A percentile compares a stretch with the other conserved stretches of the same genome.
Conservation (phyloP, 2,329 filamentous ascomycete genomes). For the Trichoderma asperellum region DNA sequence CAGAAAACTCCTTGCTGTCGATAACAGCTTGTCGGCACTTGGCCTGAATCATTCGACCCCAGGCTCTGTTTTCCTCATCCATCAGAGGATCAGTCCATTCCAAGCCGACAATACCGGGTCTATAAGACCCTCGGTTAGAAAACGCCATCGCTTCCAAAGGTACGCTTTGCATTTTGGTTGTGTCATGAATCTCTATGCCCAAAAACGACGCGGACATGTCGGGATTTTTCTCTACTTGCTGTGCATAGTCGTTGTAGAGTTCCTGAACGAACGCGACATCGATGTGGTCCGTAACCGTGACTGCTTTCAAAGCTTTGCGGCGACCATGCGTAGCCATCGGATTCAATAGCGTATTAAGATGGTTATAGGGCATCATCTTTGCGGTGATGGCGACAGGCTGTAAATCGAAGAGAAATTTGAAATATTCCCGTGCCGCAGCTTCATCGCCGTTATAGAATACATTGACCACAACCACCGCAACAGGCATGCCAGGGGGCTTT, state of each 20-base stretch:
- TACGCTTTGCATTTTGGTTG: conserved; percentile 35
- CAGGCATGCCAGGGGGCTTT: conserved; percentile 7
- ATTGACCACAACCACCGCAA: conserved; percentile 26
- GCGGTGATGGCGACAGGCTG: conserved; percentile 42
- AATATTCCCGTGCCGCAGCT: conserved; percentile 43
- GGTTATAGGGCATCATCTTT: conserved; percentile 45
- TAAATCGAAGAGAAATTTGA: conserved; percentile 42
- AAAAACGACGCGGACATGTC: conserved; percentile 34
- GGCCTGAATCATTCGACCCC: conserved; percentile 9
- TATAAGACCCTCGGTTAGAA: conserved; percentile 15
- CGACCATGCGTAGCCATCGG: conserved; percentile 41
- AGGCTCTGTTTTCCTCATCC: conserved; percentile 7
- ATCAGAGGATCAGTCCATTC: conserved; percentile 8
- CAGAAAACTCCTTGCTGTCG: neutral
- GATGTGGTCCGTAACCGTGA: conserved; percentile 49
- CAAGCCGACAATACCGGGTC: neutral
- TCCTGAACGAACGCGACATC: conserved; percentile 16
- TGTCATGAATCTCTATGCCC: conserved; percentile 49
- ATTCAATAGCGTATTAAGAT: conserved; percentile 43
- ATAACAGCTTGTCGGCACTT: conserved; percentile 15
- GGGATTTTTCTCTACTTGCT: conserved; percentile 33
- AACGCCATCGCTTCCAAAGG: conserved; percentile 40
- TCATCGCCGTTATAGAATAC: conserved; percentile 37
- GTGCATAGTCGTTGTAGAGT: conserved; percentile 35
- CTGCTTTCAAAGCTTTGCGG: conserved; percentile 45